These are phyloP conservation scores for Solanum clarkiae DNA, from an alignment of 257 asterid genomes.

Conservation along the genomic window DNA sequence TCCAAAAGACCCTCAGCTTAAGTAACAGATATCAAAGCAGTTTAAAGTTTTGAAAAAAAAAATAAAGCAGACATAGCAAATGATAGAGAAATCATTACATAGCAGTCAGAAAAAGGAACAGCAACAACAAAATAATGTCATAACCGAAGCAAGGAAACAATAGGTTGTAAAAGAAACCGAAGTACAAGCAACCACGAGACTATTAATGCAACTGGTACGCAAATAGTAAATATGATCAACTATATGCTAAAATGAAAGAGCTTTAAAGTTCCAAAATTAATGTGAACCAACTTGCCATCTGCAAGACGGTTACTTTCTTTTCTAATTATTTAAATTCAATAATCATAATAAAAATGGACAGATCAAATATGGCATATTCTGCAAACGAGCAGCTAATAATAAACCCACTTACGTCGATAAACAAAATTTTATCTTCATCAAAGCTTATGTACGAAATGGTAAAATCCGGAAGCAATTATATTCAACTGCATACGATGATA, in stretches of 20 bases:
- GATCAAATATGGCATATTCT: background rate
- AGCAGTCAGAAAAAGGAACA: background rate
- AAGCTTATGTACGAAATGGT: background rate
- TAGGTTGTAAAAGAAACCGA: background rate
- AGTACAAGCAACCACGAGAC: background rate
- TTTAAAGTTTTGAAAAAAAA: background rate
- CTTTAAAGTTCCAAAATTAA: background rate
- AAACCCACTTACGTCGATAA: background rate
- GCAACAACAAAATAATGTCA: background rate
- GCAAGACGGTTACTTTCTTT: background rate
- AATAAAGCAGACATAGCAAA: background rate
- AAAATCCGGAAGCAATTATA: background rate
- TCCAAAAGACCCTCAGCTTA: background rate
- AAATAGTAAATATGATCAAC: background rate
- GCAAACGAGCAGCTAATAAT: background rate
- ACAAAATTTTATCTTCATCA: background rate
- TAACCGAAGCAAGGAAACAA: background rate
- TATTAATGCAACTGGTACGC: background rate
- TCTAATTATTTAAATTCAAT: background rate
- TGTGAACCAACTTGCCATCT: background rate
- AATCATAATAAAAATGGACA: background rate
- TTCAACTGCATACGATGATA: background rate
- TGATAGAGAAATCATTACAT: background rate
- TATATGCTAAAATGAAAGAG: background rate
- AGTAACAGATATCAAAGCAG: background rate